phyloP scores from a whole-genome alignment of 2,329 filamentous ascomycete species.

The Aspergillus latus region DNA sequence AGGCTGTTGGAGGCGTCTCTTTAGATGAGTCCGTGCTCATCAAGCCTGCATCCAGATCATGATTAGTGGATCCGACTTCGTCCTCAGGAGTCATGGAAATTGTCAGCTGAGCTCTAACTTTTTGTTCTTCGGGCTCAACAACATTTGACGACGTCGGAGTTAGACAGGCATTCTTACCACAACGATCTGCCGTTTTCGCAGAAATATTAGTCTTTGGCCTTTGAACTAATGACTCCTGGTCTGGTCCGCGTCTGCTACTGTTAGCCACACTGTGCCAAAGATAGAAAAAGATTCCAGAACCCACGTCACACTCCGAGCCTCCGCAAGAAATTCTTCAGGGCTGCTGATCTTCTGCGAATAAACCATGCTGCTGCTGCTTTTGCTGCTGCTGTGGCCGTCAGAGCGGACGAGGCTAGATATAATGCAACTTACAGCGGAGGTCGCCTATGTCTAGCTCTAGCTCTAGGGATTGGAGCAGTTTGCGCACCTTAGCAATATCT shows the following conservation, averaged over 20 bases:
- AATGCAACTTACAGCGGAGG: slow-evolving; percentile 21
- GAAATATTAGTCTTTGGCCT: too few relatives aligned
- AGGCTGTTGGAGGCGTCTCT: neutral
- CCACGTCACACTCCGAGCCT: slow-evolving; percentile 12
- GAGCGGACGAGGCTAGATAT: neutral
- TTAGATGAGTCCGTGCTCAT: neutral
- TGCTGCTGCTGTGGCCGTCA: slow-evolving; percentile 9
- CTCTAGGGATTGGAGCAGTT: neutral
- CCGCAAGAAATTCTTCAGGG: slow-evolving; percentile 21
- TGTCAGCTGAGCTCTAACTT: neutral
- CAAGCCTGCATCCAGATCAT: neutral
- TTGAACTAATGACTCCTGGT: neutral
- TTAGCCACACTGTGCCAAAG: slow-evolving; percentile 2
- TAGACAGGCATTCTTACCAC: neutral
- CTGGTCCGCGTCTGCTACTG: slow-evolving; percentile 1
- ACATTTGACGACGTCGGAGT: neutral
- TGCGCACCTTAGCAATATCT: slow-evolving; percentile 4
- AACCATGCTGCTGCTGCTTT: slow-evolving; percentile 1
- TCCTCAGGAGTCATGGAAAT: neutral
- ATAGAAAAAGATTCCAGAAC: neutral
- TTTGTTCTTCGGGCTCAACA: neutral
- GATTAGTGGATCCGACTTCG: neutral
- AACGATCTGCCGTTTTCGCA: neutral
- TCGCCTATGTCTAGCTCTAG: slow-evolving; percentile 14
- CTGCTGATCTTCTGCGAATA: slow-evolving; percentile 15